Evolutionary conservation across 1,284 basidiomycete genomes (phyloP), one percentile per base, ranked within the genome.

Genomic region (Apiotrichum porosum): DNA sequence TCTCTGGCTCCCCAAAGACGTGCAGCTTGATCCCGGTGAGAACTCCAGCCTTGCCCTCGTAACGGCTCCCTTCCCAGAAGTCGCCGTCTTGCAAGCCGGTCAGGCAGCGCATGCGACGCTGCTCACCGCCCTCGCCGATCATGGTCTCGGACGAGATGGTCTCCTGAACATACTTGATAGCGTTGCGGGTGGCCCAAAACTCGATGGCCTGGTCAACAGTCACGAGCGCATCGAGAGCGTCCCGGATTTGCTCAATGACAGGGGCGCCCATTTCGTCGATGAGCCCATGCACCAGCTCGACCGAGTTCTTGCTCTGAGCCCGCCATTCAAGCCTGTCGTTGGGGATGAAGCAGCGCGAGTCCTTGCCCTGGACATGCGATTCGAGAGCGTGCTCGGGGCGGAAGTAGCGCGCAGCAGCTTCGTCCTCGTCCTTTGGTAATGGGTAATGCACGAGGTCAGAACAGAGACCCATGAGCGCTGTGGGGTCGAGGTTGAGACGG

Each of bases 181-280:
- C 86, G 62, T 88, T 85, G 3, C 69, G 67, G 0, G 86, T 89
- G 2, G 86, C 83, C 85, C 86, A 91, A 52, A 90, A 88, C 50
- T 81, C 78, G 5, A 84, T 72, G 6, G 39, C 26, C 23, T 48
- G 47, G 1, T 32, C 42, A 5, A 17, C 26, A 5, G 21, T 5
- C 18, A 21, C 33, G 9, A 22, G 44, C 28, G 32, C 15, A 9
- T 45, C 35, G 2, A 69, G 49, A 8, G 52, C 49, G 40, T 80
- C 77, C 40, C 73, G 71, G 39, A 88, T 78, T 48, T 84, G 83
- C 38, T 84, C 76, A 9, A 90, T 68, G 23, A 87, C 65, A 0
- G 83, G 81, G 26, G 73, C 75, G 5, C 74, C 66, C 81, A 86
- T 86, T 68, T 91, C 88, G 62, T 86, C 85, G 43, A 65, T 30